Base-by-base conservation (phyloP, 1,139 yeast species). In the Suhomyces ambrosiae region DNA sequence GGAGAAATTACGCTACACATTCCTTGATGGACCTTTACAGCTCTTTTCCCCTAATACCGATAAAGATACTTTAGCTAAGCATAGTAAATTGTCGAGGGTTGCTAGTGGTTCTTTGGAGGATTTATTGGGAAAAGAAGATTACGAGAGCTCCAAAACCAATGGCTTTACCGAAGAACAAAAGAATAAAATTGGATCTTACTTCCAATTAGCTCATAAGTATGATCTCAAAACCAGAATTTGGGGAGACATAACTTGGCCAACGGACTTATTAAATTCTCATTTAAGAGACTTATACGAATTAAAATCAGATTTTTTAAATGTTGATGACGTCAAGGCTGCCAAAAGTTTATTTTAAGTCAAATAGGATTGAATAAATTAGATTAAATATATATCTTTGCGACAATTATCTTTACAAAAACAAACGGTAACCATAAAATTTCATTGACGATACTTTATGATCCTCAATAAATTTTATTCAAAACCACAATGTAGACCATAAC, bases 191-290 rank as follows among this genome's bases (percentile, higher is more conserved):
- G 42, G 48, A 11, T 36, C 37, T 2, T 45, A 37, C 29, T 56
- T 68, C 30, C 60, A 58, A 18, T 41, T 38, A 16, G 75, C 75
- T 11, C 75, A 71, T 42, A 42, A 56, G 23, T 56, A 60, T 39
- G 63, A 63, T 2, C 46, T 70, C 30, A 66, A 66, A 40, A 67
- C 76, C 0, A 53, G 76, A 41, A 51, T 71, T 11, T 71, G 76
- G 76, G 76, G 76, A 8, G 74, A 65, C 22, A 49, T 64, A 4
- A 58, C 56, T 17, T 71, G 74, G 74, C 76, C 76, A 9, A 46
- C 46, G 21, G 40, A 48, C 24, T 45, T 68, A 33, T 54, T 60
- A 16, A 46, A 60, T 25, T 44, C 54, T 6, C 74, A 69, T 39
- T 54, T 66, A 46, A 38, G 46, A 37, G 56, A 52, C 17, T 51